These are phyloP conservation scores for Galeopsis tetrahit DNA, from an alignment of 257 asterid genomes.

Conservation along the genomic window DNA sequence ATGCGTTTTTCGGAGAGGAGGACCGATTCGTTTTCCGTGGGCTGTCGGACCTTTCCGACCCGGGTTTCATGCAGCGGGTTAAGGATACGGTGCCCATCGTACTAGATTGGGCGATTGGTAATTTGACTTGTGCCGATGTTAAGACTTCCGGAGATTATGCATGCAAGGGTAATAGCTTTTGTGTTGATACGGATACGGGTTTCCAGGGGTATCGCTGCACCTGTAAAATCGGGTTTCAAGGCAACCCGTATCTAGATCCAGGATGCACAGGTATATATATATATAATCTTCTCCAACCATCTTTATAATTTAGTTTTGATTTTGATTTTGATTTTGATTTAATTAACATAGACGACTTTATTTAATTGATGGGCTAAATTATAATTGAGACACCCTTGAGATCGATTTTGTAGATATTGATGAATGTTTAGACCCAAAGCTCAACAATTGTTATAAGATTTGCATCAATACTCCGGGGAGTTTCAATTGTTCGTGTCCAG, in stretches of 20 bases:
- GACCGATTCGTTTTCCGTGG: too few relatives aligned
- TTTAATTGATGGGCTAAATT: too few relatives aligned
- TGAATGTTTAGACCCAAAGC: constrained; percentile 13
- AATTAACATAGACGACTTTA: too few relatives aligned
- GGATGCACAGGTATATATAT: constrained; percentile 64
- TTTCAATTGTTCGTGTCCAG: constrained; percentile 24
- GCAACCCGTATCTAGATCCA: constrained; percentile 68
- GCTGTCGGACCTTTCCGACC: too few relatives aligned
- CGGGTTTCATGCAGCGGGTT: constrained; percentile 21
- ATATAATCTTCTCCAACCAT: not conserved
- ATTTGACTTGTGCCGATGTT: constrained; percentile 48
- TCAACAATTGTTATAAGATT: constrained; percentile 11
- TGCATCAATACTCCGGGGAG: constrained; percentile 19
- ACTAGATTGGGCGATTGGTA: constrained; percentile 78
- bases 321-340: too few relatives aligned
- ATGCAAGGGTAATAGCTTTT: constrained; percentile 51
- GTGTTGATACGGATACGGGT: constrained; percentile 58
- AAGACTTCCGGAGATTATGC: constrained; percentile 37
- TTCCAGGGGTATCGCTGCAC: constrained; percentile 28
- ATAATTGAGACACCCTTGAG: too few relatives aligned
- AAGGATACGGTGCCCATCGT: constrained; percentile 49
- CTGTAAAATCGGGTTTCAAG: constrained; percentile 38
- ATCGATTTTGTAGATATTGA: constrained; percentile 11
- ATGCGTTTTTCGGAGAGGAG: too few relatives aligned
- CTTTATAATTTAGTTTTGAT: too few relatives aligned